phyloP scores from a whole-genome alignment of 805 yeast species.

The Lachancea waltii region DNA sequence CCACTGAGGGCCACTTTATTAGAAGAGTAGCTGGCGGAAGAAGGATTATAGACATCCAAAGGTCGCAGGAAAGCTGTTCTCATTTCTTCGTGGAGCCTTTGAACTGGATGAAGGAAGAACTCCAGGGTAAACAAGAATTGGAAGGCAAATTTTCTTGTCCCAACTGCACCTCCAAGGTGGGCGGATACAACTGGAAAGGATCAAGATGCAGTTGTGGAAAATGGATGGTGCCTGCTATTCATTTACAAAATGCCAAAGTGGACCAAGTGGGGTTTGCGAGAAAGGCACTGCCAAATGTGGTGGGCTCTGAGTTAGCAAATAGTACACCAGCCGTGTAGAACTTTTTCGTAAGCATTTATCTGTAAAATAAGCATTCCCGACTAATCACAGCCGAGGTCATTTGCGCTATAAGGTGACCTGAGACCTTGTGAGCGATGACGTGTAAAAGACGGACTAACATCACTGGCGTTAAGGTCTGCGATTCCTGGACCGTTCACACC shows the following conservation, averaged over 20 bases:
- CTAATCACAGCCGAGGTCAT: neutral
- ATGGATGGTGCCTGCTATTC: conserved; percentile 93
- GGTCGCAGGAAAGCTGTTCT: conserved; percentile 61
- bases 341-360: neutral
- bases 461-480: neutral
- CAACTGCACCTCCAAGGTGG: conserved; percentile 76
- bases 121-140: conserved; percentile 57
- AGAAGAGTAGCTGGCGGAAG: conserved; percentile 57
- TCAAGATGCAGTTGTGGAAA: conserved; percentile 89
- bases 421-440: neutral
- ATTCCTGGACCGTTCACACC: neutral
- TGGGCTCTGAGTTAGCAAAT: conserved; percentile 15
- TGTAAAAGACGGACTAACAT: neutral
- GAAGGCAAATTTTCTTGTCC: conserved; percentile 89
- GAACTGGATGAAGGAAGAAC: conserved; percentile 83
- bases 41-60: conserved; percentile 51
- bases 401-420: neutral
- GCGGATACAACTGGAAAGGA: conserved; percentile 93
- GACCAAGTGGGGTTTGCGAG: conserved; percentile 45
- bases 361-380: neutral
- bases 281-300: conserved; percentile 21
- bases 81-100: conserved; percentile 87
- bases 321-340: neutral
- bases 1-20: conserved; percentile 59
- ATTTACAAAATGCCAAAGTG: conserved; percentile 71